Conservation (phyloP, 768 basidiomycete species). For the Gymnopilus dilepis region DNA sequence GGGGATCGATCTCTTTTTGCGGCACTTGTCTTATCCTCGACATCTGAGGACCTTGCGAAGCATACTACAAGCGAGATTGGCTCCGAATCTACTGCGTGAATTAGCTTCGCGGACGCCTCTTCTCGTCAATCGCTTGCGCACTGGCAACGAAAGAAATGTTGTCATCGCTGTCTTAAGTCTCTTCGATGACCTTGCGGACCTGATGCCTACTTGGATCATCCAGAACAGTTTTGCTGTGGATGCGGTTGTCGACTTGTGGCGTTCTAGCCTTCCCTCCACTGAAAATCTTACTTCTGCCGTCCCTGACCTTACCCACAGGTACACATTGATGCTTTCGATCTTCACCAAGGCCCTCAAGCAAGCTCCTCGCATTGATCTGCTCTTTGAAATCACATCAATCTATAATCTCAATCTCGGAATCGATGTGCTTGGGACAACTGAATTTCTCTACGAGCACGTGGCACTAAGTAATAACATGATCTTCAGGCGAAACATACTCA, state of each 20-base stretch:
- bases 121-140: slow-evolving; percentile 58
- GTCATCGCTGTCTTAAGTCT: slow-evolving; percentile 76
- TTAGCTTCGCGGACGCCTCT: slow-evolving; percentile 61
- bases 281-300: slow-evolving; percentile 48
- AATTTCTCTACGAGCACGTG: slow-evolving; percentile 88
- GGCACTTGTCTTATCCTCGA: slow-evolving; percentile 75
- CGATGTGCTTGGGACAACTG: slow-evolving; percentile 77
- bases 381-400: slow-evolving; percentile 86
- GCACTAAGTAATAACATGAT: slow-evolving; percentile 70
- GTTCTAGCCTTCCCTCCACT: slow-evolving; percentile 48
- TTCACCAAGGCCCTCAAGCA: slow-evolving; percentile 76
- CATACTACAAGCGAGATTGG: slow-evolving; percentile 79
- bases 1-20: slow-evolving; percentile 84
- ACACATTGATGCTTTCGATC: slow-evolving; percentile 72
- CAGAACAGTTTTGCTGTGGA: slow-evolving; percentile 72
- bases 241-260: slow-evolving; percentile 78
- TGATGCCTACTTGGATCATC: slow-evolving; percentile 73
- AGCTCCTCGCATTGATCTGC: slow-evolving; percentile 80
- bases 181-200: slow-evolving; percentile 73
- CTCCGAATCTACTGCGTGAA: slow-evolving; percentile 75
- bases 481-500: slow-evolving; percentile 82
- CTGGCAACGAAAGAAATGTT: slow-evolving; percentile 51
- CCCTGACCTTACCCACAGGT: slow-evolving; percentile 61
- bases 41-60: slow-evolving; percentile 85
- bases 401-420: slow-evolving; percentile 82